Evolutionary conservation across 2,329 filamentous ascomycete genomes (phyloP).

Genomic region (Thermomyces lanuginosus): DNA sequence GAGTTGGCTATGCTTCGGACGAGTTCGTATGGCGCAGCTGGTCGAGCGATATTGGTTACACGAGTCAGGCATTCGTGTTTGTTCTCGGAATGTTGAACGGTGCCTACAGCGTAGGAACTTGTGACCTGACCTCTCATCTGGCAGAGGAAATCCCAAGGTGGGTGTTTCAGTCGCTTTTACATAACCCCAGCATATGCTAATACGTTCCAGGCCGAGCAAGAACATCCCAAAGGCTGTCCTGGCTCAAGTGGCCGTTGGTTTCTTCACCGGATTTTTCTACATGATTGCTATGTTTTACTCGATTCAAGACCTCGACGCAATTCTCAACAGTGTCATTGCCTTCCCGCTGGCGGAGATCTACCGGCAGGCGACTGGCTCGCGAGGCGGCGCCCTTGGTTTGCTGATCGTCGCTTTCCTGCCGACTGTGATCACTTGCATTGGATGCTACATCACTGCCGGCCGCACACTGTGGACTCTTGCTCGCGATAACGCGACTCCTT

Average conservation of each 20-base stretch:
- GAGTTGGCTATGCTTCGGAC: slow-evolving; percentile 30
- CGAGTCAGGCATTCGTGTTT: slow-evolving; percentile 45
- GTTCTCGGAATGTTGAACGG: slow-evolving; percentile 52
- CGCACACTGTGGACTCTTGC: slow-evolving; percentile 44
- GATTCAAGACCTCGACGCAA: slow-evolving; percentile 29
- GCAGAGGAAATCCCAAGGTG: slow-evolving; percentile 45
- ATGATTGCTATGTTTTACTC: slow-evolving; percentile 37
- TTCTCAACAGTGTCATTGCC: slow-evolving; percentile 23
- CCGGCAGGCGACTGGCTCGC: slow-evolving; percentile 31
- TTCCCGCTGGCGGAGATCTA: slow-evolving; percentile 35
- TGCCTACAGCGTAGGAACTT: slow-evolving; percentile 50
- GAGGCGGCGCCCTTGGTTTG: slow-evolving; percentile 40
- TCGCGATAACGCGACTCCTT: slow-evolving; percentile 45
- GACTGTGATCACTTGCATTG: slow-evolving; percentile 36
- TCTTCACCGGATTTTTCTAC: slow-evolving; percentile 31
- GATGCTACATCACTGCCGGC: slow-evolving; percentile 44
- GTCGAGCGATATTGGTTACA: slow-evolving; percentile 31
- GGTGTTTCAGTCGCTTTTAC: slow-evolving; percentile 1
- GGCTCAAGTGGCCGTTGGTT: slow-evolving; percentile 34
- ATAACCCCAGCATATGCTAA: slow-evolving; percentile 5
- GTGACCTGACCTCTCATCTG: slow-evolving; percentile 49
- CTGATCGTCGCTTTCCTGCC: slow-evolving; percentile 42
- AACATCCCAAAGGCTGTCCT: slow-evolving; percentile 36
- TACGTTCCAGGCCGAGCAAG: slow-evolving; percentile 16
- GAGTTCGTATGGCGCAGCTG: slow-evolving; percentile 40